A percentile compares a stretch with the other conserved stretches of the same genome.
Conservation (phyloP, 441 rosid species). For the Euphorbia corollata region DNA sequence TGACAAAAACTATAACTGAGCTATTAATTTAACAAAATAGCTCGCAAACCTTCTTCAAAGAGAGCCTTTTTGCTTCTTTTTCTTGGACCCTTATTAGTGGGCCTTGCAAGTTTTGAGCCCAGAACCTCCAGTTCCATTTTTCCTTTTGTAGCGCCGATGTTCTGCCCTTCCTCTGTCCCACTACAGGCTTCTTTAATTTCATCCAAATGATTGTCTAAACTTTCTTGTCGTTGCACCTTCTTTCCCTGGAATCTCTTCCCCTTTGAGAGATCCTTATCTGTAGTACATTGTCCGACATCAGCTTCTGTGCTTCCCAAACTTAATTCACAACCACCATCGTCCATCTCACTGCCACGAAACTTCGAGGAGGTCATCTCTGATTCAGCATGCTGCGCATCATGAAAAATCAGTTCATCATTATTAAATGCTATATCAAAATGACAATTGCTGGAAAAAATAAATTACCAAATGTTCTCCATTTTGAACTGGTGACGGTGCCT, state of each 20-base stretch:
- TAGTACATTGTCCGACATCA: slow-evolving; percentile 34
- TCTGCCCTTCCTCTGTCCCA: slow-evolving; percentile 70
- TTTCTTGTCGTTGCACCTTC: slow-evolving; percentile 45
- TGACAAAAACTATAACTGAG: neutral
- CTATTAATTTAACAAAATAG: slow-evolving; percentile 8
- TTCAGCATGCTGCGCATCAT: slow-evolving; percentile 48
- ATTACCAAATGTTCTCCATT: slow-evolving; percentile 58
- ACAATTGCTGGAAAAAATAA: slow-evolving; percentile 13
- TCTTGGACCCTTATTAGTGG: slow-evolving; percentile 41
- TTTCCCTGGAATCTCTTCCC: slow-evolving; percentile 41
- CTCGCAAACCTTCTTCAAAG: slow-evolving; percentile 54
- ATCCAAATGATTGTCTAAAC: slow-evolving; percentile 45
- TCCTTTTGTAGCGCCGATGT: slow-evolving; percentile 34
- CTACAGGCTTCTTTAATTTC: slow-evolving; percentile 83
- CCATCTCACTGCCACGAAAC: slow-evolving; percentile 51
- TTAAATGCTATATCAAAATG: neutral
- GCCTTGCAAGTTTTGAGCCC: slow-evolving; percentile 38
- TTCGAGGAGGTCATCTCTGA: slow-evolving; percentile 59
- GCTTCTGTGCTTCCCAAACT: slow-evolving; percentile 62
- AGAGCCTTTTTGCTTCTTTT: slow-evolving; percentile 70
- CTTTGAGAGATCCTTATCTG: slow-evolving; percentile 35
- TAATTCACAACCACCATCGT: slow-evolving; percentile 60
- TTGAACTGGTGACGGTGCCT: slow-evolving; percentile 39
- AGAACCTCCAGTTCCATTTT: slow-evolving; percentile 35
- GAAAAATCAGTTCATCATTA: slow-evolving; percentile 19